Evolutionary conservation across 139 green algal genomes (phyloP), one percentile per base, ranked within the genome.

Genomic region (Coelastrella sp.): DNA sequence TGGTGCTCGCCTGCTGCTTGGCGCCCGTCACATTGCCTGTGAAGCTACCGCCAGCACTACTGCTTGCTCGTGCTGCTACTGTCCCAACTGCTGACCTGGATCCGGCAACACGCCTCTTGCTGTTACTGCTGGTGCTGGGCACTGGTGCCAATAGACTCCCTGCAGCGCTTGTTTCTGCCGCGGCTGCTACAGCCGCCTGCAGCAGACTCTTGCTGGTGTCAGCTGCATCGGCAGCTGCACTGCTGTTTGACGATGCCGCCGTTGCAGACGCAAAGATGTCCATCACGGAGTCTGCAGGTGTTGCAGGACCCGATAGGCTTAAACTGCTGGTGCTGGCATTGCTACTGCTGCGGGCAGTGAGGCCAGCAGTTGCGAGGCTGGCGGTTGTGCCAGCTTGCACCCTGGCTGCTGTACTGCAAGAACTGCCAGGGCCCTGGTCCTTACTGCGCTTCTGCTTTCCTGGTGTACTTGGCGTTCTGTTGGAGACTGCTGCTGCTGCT

Each of bases 381-480:
- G 4, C 23, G 7, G 59, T 13, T 59, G 23, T 10, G 10, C 58
- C 74, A 17, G 74, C 10, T 20, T 47, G 32, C 32, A 47, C 32
- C 32, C 32, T 47, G 32, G 32, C 32, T 47, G 32, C 32, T 47
- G 32, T 47, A 47, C 32, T 47, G 32, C 32, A 47, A 47, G 32
- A 47, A 47, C n/a, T 58, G 22, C 59, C 16, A 13, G 80, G 8
- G 5, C n/a, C 13, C 60, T 75, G 80, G 13, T 68, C 56, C 79
- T 86, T 86, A 19, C 22, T 66, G 54, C 80, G 80, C 80, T 86
- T 86, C n/a, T 86, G 60, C 61, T 74, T 86, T 59, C 80, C 23
- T 56, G 22, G n/a, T 22, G 10, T 11, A 47, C 32, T 47, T 47
- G 32, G 32, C 32, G 32, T 47, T 47, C 32, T 47, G 32, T 47